Base-by-base conservation (phyloP, 2,329 filamentous ascomycete species). In the Pseudonectria foliicola region DNA sequence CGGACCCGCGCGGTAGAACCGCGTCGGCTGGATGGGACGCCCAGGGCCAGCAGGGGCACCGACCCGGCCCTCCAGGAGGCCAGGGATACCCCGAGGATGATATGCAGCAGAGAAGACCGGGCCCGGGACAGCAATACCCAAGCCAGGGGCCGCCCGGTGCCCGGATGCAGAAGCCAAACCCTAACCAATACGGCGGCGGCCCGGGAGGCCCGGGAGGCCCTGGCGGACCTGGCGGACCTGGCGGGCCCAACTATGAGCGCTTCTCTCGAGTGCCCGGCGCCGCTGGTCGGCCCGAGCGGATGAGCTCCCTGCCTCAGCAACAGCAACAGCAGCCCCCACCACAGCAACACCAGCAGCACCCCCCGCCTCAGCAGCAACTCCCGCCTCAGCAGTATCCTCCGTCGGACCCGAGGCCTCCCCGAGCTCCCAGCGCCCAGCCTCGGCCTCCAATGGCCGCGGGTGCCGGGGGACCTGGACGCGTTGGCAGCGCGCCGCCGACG, bases 1-100 rank as follows among this genome's bases (percentile, higher is more conserved):
- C 46, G 31, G 63, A 70, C 42, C 56, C 59, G 15, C 64, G 67
- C 8, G 61, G 60, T 25, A 67, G 70, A 31, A 54, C 64, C 12
- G 50, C 56, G 10, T 69, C 67, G 8, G 57, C 60, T 12, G 66
- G 67, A 13, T 71, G 64, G 61, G 64, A 67, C 21, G 58, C 60
- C 13, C 67, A 68, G 43, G 48, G 55, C 12, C 60, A 10, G 39
- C 34, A 28, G 35, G 40, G 27, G 7, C 7, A 14, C 27, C 27
- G 6, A 8, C 32, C 32, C 6, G 40, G 40, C 15, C 34, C 34
- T 4, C 33, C 27, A 1, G 34, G 31, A 10, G 68, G 56, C 43
- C 66, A 60, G 44, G 65, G n/a, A n/a, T n/a, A n/a, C n/a, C n/a
- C n/a, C n/a, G n/a, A n/a, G n/a, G n/a, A n/a, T n/a, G n/a, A n/a